Base-by-base conservation (phyloP, 2,329 filamentous ascomycete genomes). In the Scedosporium dehoogii region DNA sequence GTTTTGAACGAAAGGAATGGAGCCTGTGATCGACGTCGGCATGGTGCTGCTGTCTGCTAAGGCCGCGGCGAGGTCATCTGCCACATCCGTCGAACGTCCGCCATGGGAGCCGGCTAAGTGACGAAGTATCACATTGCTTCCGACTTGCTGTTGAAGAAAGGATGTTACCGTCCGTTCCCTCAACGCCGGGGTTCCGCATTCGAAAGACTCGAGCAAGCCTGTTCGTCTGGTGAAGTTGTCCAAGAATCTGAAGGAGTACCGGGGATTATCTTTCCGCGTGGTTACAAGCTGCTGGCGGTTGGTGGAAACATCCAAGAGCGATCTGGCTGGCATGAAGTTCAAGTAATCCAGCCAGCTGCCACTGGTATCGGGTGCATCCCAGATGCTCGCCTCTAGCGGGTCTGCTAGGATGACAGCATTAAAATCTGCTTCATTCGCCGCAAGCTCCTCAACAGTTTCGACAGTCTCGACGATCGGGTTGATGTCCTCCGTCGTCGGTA, bases 201-300 rank as follows among this genome's bases (percentile, higher is more conserved):
- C 73, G 63, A 75, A 76, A 12, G 72, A 74, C 12, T 66, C 64
- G 1, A 73, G 68, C 7, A 75, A 65, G 1, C 74, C 74, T 0
- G 71, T 73, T 25, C 71, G 67, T 62, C 72, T 73, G 14, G 73
- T 75, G 61, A 75, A 74, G 48, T 71, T 69, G 51, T 69, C 68
- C 1, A 75, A 66, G 55, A 75, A 75, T 4, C 66, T 64, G 65
- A 68, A 70, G 12, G 61, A 67, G 44, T 66, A 64, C 6, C 29
- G 55, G 2, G 59, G 9, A 27, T 25, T 55, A 2, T 51, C 46
- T 10, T 18, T 42, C 33, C 10, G 46, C 6, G 10, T 4, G 18
- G 59, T 6, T 38, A 51, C 25, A 18, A 56, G 16, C 23, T 42
- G 55, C 18, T 42, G 55, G 16, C 55, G 33, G 7, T 58, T 9